Conservation (phyloP, 495 filamentous ascomycete genomes). For the Endocarpon pusillum region DNA sequence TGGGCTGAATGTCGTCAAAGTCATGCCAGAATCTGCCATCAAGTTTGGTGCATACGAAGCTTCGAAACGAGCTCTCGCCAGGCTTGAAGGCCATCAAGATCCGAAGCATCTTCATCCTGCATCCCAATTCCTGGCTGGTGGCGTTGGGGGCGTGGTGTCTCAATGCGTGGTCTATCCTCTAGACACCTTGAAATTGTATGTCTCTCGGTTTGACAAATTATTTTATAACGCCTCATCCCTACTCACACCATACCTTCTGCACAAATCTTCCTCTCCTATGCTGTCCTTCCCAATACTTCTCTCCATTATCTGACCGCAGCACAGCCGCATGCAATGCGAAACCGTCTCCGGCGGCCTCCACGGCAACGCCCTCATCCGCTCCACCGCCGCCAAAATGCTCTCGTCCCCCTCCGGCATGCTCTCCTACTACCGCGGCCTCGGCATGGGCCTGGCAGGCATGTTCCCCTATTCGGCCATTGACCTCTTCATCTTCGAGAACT, state of each 20-base stretch:
- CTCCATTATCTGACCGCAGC: conserved; percentile 8
- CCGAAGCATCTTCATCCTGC: conserved; percentile 56
- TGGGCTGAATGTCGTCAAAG: conserved; percentile 89
- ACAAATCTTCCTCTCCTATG: too few species aligned
- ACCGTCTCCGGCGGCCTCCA: conserved; percentile 68
- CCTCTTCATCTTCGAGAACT: conserved; percentile 81
- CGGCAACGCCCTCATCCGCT: conserved; percentile 69
- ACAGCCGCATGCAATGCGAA: conserved; percentile 83
- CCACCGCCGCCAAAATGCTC: conserved; percentile 75
- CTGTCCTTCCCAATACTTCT: too few species aligned
- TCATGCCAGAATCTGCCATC: conserved; percentile 96
- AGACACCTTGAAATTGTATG: conserved; percentile 90
- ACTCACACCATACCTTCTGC: too few species aligned
- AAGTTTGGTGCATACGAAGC: conserved; percentile 92
- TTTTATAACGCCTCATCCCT: too few species aligned
- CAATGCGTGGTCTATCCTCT: conserved; percentile 93
- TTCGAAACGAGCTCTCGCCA: conserved; percentile 72
- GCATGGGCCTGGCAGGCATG: conserved; percentile 85
- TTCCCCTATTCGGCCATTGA: conserved; percentile 97
- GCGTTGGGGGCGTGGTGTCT: conserved; percentile 79
- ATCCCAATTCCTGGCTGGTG: conserved; percentile 83
- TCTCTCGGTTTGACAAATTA: too few species aligned
- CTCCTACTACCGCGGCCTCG: conserved; percentile 79
- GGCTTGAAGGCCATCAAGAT: conserved; percentile 77
- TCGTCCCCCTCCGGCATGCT: conserved; percentile 49